Evolutionary conservation across 75 land plant genomes (phyloP).

Genomic region (Pseudotsuga menziesii): DNA sequence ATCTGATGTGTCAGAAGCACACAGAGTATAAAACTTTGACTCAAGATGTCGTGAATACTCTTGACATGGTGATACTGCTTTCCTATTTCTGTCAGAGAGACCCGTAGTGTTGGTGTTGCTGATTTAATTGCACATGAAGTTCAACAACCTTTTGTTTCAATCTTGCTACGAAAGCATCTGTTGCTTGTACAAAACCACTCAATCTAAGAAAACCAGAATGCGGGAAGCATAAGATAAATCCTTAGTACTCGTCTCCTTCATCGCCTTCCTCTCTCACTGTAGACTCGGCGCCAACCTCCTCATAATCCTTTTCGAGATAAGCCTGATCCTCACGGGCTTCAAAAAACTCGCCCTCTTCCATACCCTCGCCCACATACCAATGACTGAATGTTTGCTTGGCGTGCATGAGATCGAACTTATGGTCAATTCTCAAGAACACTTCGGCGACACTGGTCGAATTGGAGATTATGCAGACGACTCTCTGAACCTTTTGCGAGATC

Average conservation of each 20-base stretch:
- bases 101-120: no score
- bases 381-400: slow-evolving; percentile 69
- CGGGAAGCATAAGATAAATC: no score
- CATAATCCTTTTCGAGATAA: slow-evolving; percentile 12
- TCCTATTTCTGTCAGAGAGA: no score
- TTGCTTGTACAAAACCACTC: no score
- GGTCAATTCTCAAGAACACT: slow-evolving; percentile 61
- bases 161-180: no score
- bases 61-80: no score
- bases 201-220: no score
- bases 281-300: slow-evolving; percentile 5
- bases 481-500: slow-evolving; percentile 53
- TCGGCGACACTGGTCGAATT: slow-evolving; percentile 70
- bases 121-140: no score
- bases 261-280: not conserved
- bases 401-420: slow-evolving; percentile 72
- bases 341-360: slow-evolving; percentile 64
- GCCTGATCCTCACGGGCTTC: slow-evolving; percentile 54
- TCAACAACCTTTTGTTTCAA: no score
- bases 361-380: slow-evolving; percentile 77
- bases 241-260: slow-evolving; percentile 28
- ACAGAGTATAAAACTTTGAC: no score
- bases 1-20: no score
- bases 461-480: slow-evolving; percentile 74
- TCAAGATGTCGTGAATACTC: no score